Conservation (phyloP, 306 rosid species). For the Oemleria cerasiformis region DNA sequence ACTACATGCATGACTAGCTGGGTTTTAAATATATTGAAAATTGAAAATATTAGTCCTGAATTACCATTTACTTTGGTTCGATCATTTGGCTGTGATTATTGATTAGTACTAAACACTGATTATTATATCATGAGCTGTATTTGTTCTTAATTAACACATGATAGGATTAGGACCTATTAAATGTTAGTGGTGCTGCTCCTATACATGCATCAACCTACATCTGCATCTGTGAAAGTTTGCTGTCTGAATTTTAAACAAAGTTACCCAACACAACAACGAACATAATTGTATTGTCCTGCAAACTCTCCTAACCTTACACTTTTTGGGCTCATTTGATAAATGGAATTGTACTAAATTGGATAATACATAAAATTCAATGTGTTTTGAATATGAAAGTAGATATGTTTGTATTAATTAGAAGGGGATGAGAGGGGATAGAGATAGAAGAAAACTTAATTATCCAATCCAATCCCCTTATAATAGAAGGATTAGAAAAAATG, state of each 20-base stretch:
- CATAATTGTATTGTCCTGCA: slow-evolving; percentile 9
- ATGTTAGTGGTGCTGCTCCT: neutral
- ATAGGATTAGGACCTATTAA: neutral
- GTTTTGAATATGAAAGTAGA: too few species aligned
- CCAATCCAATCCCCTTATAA: too few species aligned
- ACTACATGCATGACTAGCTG: too few species aligned
- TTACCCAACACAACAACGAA: neutral
- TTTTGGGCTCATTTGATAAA: neutral
- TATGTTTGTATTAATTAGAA: too few species aligned
- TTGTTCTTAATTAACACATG: neutral
- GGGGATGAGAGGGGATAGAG: too few species aligned
- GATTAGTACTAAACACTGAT: neutral
- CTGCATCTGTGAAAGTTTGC: neutral
- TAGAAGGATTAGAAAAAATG: too few species aligned
- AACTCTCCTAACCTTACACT: neutral
- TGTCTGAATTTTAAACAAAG: neutral
- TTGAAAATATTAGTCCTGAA: too few species aligned
- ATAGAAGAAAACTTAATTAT: too few species aligned
- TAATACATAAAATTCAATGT: too few species aligned
- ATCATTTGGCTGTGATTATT: neutral
- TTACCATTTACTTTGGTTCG: too few species aligned
- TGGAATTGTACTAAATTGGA: too few species aligned
- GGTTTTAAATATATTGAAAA: too few species aligned
- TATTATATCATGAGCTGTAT: neutral
- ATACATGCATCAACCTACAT: neutral